Evolutionary conservation across 352 stramenopile genomes (phyloP), one percentile per base, ranked within the genome.

Genomic region (Phytopythium cucurbitacearum): DNA sequence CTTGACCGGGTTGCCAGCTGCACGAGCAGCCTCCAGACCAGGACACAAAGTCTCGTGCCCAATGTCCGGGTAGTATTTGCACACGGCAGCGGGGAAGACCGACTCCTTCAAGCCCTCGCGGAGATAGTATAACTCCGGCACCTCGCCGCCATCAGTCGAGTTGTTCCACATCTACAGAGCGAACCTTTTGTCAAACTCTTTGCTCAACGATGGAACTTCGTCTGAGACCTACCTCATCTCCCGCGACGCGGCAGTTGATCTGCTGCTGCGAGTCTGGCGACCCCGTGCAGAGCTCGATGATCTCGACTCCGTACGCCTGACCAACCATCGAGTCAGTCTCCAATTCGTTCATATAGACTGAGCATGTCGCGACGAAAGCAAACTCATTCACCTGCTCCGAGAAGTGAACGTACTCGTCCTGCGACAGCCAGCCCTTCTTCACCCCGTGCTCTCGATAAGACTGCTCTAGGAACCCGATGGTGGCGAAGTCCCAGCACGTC

Each of bases 401-500:
- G 58, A 92, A 85, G 11, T 79, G 74, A 34, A 90, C 79, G 46
- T 89, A 92, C 53, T 90, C 79, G 35, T 92, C 73, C 11, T 59
- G 55, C 2, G 72, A 62, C 5, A 92, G 79, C 82, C 82, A 92
- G 34, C 75, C 79, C 32, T 85, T 78, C 37, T 53, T 56, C 33
- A 90, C 58, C 41, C 79, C 82, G 16, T 88, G 70, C 33, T 77
- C 77, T 32, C 82, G 73, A 57, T 92, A 92, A 51, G 79, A 89
- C 53, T 88, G 76, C 60, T 92, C 82, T 37, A 92, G 57, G 51
- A 90, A 84, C 28, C 73, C 73, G 43, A 92, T 81, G 6, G 82
- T 90, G 3, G 82, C 79, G 48, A 92, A 92, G 60, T 92, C 82
- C 82, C 82, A 92, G 61, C 82, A 92, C 3, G 79, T 92, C 39